Percentiles rank a stretch among this genome's conserved stretches.
Evolutionary conservation across 805 yeast species (phyloP).

Genomic region (Candida hungchunana): DNA sequence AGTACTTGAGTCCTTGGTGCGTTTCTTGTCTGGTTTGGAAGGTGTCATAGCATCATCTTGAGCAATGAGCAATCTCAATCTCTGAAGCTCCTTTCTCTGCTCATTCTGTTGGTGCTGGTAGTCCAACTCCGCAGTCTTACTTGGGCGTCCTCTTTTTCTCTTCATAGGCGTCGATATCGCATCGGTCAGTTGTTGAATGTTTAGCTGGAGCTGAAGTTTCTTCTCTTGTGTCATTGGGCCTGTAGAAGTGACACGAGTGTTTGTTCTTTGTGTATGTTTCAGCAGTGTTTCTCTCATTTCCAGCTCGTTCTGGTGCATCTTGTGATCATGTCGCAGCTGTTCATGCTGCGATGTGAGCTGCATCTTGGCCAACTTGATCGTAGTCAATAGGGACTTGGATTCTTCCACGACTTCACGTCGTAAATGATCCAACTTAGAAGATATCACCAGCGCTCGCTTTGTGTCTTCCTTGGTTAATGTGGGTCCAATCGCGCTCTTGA

Average conservation of each 20-base stretch:
- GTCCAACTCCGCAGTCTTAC: background rate
- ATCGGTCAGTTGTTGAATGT: constrained; percentile 1
- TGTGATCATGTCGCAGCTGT: constrained; percentile 26
- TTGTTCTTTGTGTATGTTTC: constrained; percentile 18
- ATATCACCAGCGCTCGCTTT: constrained; percentile 5
- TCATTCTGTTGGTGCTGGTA: background rate
- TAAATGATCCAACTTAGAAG: constrained; percentile 21
- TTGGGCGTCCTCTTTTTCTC: constrained; percentile 10
- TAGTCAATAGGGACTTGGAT: constrained; percentile 23
- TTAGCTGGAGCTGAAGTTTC: constrained; percentile 3
- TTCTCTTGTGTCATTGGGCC: constrained; percentile 4
- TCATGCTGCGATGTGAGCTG: constrained; percentile 21
- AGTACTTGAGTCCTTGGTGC: background rate
- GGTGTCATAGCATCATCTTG: background rate
- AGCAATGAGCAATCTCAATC: background rate
- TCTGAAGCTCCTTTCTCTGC: background rate
- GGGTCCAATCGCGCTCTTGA: constrained; percentile 6
- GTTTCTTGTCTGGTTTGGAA: background rate
- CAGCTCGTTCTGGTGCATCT: constrained; percentile 22
- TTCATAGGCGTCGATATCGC: background rate
- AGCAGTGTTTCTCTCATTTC: constrained; percentile 16
- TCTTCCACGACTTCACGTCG: constrained; percentile 30
- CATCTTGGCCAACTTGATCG: constrained; percentile 22
- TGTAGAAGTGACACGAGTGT: constrained; percentile 21
- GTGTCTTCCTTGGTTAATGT: constrained; percentile 9